These are phyloP conservation scores for Botrytis sinoallii DNA, from an alignment of 2,329 filamentous ascomycete genomes.

Conservation along the genomic window DNA sequence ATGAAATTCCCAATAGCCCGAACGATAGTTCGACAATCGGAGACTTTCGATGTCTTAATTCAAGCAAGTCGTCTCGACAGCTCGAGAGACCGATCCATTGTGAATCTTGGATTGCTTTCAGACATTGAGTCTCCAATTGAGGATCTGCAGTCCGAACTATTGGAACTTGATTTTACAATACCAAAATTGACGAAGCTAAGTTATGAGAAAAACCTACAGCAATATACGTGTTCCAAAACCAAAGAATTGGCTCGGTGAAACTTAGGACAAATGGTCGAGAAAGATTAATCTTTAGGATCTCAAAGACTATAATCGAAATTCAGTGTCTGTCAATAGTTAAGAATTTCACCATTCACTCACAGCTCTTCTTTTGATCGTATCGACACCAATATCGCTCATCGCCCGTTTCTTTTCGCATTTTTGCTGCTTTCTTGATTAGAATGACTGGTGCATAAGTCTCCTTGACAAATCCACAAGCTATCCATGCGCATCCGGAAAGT, in stretches of 20 bases:
- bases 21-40: neutral
- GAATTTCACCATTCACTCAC: constrained; percentile 1
- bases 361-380: constrained; percentile 46
- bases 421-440: constrained; percentile 62
- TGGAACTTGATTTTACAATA: neutral
- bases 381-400: constrained; percentile 75
- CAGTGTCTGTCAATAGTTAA: neutral
- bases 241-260: constrained; percentile 76
- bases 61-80: neutral
- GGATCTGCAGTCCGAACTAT: neutral
- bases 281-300: constrained; percentile 71
- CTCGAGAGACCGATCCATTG: neutral
- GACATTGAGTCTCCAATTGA: neutral
- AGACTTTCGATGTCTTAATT: neutral
- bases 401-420: constrained; percentile 62
- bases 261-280: constrained; percentile 74
- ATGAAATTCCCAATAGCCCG: neutral
- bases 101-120: neutral
- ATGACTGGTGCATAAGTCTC: constrained; percentile 77
- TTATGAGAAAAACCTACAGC: constrained; percentile 41
- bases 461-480: constrained; percentile 57
- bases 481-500: constrained; percentile 59
- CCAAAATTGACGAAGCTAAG: neutral
- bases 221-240: constrained; percentile 68
- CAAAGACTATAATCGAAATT: constrained; percentile 50